Evolutionary conservation across 208 protist species (phyloP).

Genomic region (Acanthamoeba sp.): DNA sequence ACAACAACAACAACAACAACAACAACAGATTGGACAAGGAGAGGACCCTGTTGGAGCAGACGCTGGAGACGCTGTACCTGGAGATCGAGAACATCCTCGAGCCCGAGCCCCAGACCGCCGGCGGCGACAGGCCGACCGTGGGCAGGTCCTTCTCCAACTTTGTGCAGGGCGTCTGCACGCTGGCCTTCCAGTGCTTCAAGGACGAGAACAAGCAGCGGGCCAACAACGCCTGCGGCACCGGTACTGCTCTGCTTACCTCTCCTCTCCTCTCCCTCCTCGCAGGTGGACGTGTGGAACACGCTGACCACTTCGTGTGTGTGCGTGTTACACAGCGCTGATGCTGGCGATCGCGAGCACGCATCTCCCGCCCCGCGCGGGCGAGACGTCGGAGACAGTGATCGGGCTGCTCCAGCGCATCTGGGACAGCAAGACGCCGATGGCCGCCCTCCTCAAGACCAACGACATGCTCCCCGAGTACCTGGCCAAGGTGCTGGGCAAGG

Average conservation of each 20-base stretch:
- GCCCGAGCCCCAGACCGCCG: constrained; percentile 3
- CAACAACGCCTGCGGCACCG: constrained; percentile 15
- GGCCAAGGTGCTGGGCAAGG: constrained; percentile 37
- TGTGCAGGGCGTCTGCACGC: constrained; percentile 2
- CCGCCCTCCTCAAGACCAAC: not conserved
- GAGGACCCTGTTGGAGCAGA: constrained; percentile 28
- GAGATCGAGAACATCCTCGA: constrained; percentile 39
- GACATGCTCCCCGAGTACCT: constrained; percentile 22
- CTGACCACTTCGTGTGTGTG: not conserved
- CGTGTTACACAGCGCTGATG: not conserved
- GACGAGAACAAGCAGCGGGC: constrained; percentile 15
- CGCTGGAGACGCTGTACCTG: constrained; percentile 2
- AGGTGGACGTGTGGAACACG: too few species aligned
- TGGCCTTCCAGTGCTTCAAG: constrained; percentile 47
- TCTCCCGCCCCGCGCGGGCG: not conserved
- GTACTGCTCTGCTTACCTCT: not conserved
- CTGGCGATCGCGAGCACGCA: constrained; percentile 29
- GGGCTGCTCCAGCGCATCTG: constrained; percentile 3
- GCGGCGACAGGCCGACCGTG: not conserved
- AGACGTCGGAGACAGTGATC: not conserved
- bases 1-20: not conserved
- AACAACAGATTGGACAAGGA: constrained; percentile 21
- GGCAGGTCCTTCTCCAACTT: not conserved
- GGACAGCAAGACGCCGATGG: constrained; percentile 23
- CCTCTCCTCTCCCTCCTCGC: not conserved